Evolutionary conservation across 192 early-diverging fungal genomes (phyloP), one percentile per base, ranked within the genome.

Genomic region (Spinellus fusiger): DNA sequence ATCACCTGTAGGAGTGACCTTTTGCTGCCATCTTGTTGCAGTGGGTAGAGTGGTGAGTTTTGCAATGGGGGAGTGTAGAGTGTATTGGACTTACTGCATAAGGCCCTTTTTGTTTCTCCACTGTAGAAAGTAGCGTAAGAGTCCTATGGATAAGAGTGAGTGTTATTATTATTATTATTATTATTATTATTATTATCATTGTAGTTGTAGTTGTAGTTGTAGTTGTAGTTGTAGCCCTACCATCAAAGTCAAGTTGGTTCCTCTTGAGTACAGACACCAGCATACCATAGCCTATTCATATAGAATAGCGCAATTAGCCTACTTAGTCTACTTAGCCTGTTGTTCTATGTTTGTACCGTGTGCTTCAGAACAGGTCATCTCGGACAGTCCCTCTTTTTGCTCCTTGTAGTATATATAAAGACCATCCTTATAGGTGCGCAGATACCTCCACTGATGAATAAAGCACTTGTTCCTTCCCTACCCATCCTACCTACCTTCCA

Each of bases 211-310:
- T 53, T 29, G 1, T 32, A 31, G 15, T 32, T 33, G 33, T 5
- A 33, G 35, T 37, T 37, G 35, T 37, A 37, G 6, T 44, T 22
- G 5, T 10, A 37, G 22, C 20, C 22, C 26, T 58, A 48, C 79
- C 79, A 57, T 81, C 79, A 67, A 81, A 81, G 54, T 81, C 79
- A 10, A 59, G 53, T 49, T 81, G 79, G 28, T 81, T 81, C 18
- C 67, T 54, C 69, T 75, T 81, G 32, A 76, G 54, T 5, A 78
- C 76, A 15, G 79, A 78, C 25, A 76, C 73, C 32, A 81, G 46
- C 79, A 81, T 78, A 32, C 79, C 79, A 68, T 81, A 81, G 32
- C 79, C 79, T 65, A 67, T 34, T 6, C 31, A 28, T 1, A n/a
- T n/a, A n/a, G n/a, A n/a, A n/a, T 12, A 37, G 6, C 15, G 37